Base-by-base conservation (phyloP, 1,139 yeast genomes). In the Zygosaccharomyces sapae region DNA sequence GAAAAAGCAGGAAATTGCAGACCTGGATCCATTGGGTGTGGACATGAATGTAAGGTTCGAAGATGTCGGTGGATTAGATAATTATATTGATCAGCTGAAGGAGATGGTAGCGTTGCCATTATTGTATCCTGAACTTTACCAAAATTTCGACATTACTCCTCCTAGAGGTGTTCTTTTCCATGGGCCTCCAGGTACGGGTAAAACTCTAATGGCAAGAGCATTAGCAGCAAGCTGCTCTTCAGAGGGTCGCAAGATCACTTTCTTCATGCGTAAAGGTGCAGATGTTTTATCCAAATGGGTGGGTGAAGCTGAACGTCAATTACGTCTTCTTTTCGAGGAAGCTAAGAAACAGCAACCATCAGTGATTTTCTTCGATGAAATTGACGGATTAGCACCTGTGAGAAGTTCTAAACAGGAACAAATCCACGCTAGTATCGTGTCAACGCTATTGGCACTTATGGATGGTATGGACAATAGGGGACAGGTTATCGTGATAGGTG, bases 101-200 rank as follows among this genome's bases (percentile, higher is more conserved):
- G 98, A 94, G 68, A 94, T 94, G 99, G 95, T 94, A 8, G 89
- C 95, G 0, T 71, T 94, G 49, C 99, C 99, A 0, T 71, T 94
- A 52, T 70, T 90, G 48, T 94, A 94, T 57, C 98, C 99, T 1
- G 98, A 94, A 65, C 77, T 94, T 16, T 94, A 90, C 62, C 88
- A 88, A 58, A 82, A 83, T 61, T 94, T 94, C 63, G 83, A 81
- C 46, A 89, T 92, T 31, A 88, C 96, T 0, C 98, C 99, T 2
- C 99, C 99, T 12, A 75, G 98, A 56, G 99, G 99, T 53, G 99
- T 94, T 1, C 70, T 94, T 47, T 94, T 94, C 70, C 98, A 94
- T 68, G 99, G 99, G 36, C 99, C 98, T 3, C 99, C 99, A 1
- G 99, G 99, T 56, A 94, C 98, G 0, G 99, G 99, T 74, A 94